Base-by-base conservation (phyloP, 805 yeast genomes). In the Saccharomyces kudriavzevii region DNA sequence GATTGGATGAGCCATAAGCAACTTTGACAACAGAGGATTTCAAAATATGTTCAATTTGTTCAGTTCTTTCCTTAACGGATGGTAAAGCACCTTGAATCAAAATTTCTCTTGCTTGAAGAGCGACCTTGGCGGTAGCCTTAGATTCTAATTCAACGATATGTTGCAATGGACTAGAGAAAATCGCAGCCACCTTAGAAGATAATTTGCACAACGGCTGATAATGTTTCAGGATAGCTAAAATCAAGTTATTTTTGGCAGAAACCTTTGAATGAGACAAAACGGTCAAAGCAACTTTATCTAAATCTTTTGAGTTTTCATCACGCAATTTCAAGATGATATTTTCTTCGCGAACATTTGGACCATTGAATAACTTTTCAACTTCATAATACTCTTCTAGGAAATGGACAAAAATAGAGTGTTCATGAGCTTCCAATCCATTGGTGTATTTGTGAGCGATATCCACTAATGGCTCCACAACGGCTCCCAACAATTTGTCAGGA, bases 51-150 rank as follows among this genome's bases (percentile, higher is more conserved):
- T 95, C 98, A 67, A 94, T 80, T 76, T 95, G 99, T 70, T 92
- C 97, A 30, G 96, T 85, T 76, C 98, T 84, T 74, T 94, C 99
- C 71, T 88, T 84, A 58, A 90, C 85, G 3, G 98, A 90, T 40
- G 99, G 99, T 74, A 94, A 78, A 29, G 98, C 89, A 70, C 97
- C 94, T 77, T 91, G 96, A 65, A 94, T 94, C 65, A 94, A 80
- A 56, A 95, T 87, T 74, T 95, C 99, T 69, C 98, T 84, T 1
- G 98, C 97, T 72, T 89, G 90, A 67, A 94, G 77, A 27, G 96
- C 89, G 50, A 92, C 97, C 77, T 91, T 92, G 28, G 96, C 92
- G 40, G 96, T 83, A 8, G 89, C 82, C 68, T 97, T 85, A 26
- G 94, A 81, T 63, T 92, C 98, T 59, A 94, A 79, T 69, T 88